Base-by-base conservation (phyloP, 345 rosid genomes). In the Nephelium lappaceum region DNA sequence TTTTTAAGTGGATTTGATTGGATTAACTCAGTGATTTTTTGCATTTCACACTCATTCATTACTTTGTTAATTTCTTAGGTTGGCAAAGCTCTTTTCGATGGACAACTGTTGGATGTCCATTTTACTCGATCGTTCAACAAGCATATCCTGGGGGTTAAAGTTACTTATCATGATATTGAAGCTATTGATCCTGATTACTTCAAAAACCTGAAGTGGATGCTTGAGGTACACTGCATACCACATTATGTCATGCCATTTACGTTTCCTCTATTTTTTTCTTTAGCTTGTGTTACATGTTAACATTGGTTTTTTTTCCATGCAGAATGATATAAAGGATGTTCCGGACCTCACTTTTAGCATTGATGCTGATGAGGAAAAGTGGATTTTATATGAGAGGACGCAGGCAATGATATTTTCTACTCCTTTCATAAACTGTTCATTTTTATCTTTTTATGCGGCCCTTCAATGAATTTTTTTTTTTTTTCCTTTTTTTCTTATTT, bases 91-190 rank as follows among this genome's bases (percentile, higher is more conserved):
- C 91, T 95, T 62, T 90, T 93, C 70, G 98, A 95, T 83, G 99
- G 96, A 71, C 98, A 95, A 78, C 92, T 95, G 62, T 87, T 95
- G 83, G 99, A 95, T 83, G 99, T 95, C 72, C 97, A 95, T 86
- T 95, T 95, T 73, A 95, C 99, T 68, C 95, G 99, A 45, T 95
- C 99, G 24, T 95, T 95, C 84, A 92, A 95, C 90, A 95, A 93
- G 94, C 98, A 95, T 85, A 93, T 95, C 74, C 77, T 95, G 62
- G 99, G 96, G 68, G 93, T 78, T 25, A 93, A 93, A 86, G 99
- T 95, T 80, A 92, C 96, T 45, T 95, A 95, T 80, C 97, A 88
- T 83, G 98, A 95, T 79, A 93, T 95, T 79, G 99, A 95, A 91
- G 99, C 99, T 74, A 93, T 93, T 65, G 99, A 95, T 84, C 99